Conservation (phyloP, 1,139 yeast genomes). For the Blastobotrys illinoisensis region DNA sequence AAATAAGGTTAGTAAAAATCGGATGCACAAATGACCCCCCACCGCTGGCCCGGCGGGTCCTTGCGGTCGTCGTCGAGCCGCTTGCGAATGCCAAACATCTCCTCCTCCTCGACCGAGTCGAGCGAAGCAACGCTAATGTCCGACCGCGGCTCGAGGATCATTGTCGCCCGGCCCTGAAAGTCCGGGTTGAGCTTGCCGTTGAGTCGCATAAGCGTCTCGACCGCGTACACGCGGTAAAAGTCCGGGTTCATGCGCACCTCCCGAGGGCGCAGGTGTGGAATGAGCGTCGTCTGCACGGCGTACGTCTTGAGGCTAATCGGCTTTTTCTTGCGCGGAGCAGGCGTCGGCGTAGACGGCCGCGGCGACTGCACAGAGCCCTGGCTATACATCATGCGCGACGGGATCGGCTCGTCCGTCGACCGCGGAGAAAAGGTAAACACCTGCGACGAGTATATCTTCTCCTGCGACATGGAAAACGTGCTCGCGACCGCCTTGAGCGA, state of each 20-base stretch:
- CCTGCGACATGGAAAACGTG: slow-evolving; percentile 25
- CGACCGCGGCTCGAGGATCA: slow-evolving; percentile 32
- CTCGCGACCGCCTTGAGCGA: slow-evolving; percentile 29
- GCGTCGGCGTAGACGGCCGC: background rate
- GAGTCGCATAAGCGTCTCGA: slow-evolving; percentile 32
- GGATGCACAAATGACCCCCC: slow-evolving; percentile 7
- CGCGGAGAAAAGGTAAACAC: slow-evolving; percentile 28
- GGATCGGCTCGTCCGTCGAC: slow-evolving; percentile 29
- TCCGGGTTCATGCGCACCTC: slow-evolving; percentile 34
- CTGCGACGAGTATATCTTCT: slow-evolving; percentile 19
- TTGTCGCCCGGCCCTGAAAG: slow-evolving; percentile 32
- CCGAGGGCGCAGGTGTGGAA: slow-evolving; percentile 29
- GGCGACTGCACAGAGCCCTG: slow-evolving; percentile 5
- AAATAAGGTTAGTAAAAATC: slow-evolving; percentile 2
- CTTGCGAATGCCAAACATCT: slow-evolving; percentile 26
- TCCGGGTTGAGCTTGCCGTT: slow-evolving; percentile 32
- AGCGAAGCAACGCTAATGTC: slow-evolving; percentile 20
- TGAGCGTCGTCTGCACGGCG: slow-evolving; percentile 28
- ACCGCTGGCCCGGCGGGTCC: slow-evolving; percentile 6
- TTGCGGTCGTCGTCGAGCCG: slow-evolving; percentile 18
- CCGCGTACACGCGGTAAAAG: slow-evolving; percentile 34
- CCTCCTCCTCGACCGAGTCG: slow-evolving; percentile 19
- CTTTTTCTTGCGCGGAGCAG: slow-evolving; percentile 5
- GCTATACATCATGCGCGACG: slow-evolving; percentile 11
- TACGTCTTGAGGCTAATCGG: slow-evolving; percentile 30